A percentile compares a stretch with the other conserved stretches of the same genome.
Evolutionary conservation across 768 basidiomycete species (phyloP).

Genomic region (Suillus sp.): DNA sequence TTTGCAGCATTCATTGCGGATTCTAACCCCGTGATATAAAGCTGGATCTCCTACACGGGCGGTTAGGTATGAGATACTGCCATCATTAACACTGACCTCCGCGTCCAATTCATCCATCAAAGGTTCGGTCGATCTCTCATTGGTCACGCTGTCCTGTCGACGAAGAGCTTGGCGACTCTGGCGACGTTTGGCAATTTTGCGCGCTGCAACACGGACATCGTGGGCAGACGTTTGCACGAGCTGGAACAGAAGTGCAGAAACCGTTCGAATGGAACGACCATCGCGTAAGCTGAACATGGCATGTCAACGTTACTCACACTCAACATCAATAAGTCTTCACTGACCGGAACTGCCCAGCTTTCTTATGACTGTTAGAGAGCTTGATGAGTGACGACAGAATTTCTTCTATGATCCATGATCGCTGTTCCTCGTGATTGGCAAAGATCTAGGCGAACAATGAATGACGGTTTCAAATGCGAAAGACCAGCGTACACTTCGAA

Average conservation of each 20-base stretch:
- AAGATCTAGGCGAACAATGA: conserved; percentile 64
- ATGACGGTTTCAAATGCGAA: background rate
- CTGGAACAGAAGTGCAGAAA: conserved; percentile 90
- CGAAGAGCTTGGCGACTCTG: conserved; percentile 62
- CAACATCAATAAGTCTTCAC: conserved; percentile 22
- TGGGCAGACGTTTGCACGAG: conserved; percentile 96
- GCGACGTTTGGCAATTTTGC: conserved; percentile 59
- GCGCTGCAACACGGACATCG: conserved; percentile 75
- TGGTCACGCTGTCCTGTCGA: conserved; percentile 58
- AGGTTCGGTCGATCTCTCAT: conserved; percentile 51
- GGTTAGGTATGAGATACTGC: background rate
- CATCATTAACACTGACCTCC: conserved; percentile 44
- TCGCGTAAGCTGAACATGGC: conserved; percentile 70
- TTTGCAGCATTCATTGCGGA: conserved; percentile 84
- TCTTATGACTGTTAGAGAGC: conserved; percentile 86
- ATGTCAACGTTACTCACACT: background rate
- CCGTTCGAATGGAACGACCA: conserved; percentile 89
- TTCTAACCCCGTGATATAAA: conserved; percentile 75
- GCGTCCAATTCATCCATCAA: conserved; percentile 69
- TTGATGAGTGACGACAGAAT: conserved; percentile 89
- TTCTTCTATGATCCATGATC: conserved; percentile 98
- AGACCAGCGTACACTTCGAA: conserved; percentile 70
- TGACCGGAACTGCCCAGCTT: conserved; percentile 86
- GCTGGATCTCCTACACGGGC: conserved; percentile 59
- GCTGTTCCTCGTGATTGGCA: conserved; percentile 85